Base-by-base conservation (phyloP, 371 early-diverging fungal species). In the Saksenaea vasiformis region DNA sequence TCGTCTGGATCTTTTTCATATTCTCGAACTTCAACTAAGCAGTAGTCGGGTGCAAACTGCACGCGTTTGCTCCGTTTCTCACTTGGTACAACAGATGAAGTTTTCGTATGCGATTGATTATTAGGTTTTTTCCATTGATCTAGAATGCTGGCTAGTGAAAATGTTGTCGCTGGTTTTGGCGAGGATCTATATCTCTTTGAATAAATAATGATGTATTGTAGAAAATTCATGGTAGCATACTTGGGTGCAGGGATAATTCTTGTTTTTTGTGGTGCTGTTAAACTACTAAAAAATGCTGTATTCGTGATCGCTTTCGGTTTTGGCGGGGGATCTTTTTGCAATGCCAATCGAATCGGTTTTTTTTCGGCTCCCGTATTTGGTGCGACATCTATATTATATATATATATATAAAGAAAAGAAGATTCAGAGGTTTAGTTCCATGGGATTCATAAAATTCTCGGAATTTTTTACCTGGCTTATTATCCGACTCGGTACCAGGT, bases 1-100 rank as follows among this genome's bases (percentile, higher is more conserved):
- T 74, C 74, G 28, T 62, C 71, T 9, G 71, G 71, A 44, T 70
- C 61, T 9, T 39, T 56, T 44, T 67, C 63, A 36, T 67, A 74
- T 37, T 64, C 59, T 36, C 69, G 65, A 11, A 71, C 58, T 17
- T 68, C 64, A 15, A 64, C 58, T 7, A 74, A 41, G 14, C 36
- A 37, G 34, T 64, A 53, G 15, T 74, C 60, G 1, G 65, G 65
- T 31, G 62, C 47, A 58, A 74, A 74, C 5, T 54, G 58, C 11
- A 73, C 74, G 24, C 65, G 62, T n/a, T 67, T 73, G 17, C 39
- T 47, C 0, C 34, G 19, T 28, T 53, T 53, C 31, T 47, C 15
- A 3, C 11, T 43, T 53, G 35, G 22, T 35, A 36, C 9, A 10
- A 22, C n/a, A 19, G 51, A 47, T 10, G 51, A 22, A 47, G 51